Conservation (phyloP, 2,329 filamentous ascomycete genomes). For the Xylariaceae sp. region DNA sequence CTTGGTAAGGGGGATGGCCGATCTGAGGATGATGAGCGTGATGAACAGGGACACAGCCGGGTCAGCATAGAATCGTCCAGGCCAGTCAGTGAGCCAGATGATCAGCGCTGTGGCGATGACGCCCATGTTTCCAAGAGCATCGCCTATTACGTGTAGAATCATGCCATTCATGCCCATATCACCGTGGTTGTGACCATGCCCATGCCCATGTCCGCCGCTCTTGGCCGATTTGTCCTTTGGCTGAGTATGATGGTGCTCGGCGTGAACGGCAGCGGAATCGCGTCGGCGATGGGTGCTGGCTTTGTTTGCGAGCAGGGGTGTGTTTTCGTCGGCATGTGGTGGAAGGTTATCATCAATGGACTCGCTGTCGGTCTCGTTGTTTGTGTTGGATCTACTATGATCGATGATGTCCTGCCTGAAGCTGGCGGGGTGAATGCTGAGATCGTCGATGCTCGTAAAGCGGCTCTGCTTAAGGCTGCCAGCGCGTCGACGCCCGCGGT, state of each 20-base stretch:
- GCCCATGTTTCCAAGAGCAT: constrained; percentile 81
- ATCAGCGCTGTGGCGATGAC: constrained; percentile 79
- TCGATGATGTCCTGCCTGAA: constrained; percentile 91
- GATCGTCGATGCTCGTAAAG: constrained; percentile 63
- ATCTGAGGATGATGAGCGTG: constrained; percentile 71
- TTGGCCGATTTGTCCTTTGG: constrained; percentile 48
- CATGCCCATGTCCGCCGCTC: too few relatives aligned
- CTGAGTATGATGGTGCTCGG: constrained; percentile 75
- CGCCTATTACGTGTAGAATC: constrained; percentile 72
- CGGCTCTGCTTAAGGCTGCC: constrained; percentile 52
- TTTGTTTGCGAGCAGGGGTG: constrained; percentile 34
- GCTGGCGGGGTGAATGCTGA: constrained; percentile 83
- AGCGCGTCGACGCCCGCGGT: constrained; percentile 41
- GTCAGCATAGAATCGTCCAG: constrained; percentile 82
- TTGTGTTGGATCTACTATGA: constrained; percentile 62
- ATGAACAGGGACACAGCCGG: constrained; percentile 92
- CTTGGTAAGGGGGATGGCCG: constrained; percentile 73
- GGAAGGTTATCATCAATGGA: constrained; percentile 43
- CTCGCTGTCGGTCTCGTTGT: constrained; percentile 47
- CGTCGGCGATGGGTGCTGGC: constrained; percentile 32
- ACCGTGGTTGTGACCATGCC: constrained; percentile 71
- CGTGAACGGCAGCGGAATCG: constrained; percentile 59
- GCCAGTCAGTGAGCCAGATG: constrained; percentile 86
- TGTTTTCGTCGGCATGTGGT: constrained; percentile 33
- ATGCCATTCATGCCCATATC: constrained; percentile 96